These are phyloP conservation scores for Vitellaria paradoxa DNA, from an alignment of 179 eudicot genomes.

Conservation along the genomic window DNA sequence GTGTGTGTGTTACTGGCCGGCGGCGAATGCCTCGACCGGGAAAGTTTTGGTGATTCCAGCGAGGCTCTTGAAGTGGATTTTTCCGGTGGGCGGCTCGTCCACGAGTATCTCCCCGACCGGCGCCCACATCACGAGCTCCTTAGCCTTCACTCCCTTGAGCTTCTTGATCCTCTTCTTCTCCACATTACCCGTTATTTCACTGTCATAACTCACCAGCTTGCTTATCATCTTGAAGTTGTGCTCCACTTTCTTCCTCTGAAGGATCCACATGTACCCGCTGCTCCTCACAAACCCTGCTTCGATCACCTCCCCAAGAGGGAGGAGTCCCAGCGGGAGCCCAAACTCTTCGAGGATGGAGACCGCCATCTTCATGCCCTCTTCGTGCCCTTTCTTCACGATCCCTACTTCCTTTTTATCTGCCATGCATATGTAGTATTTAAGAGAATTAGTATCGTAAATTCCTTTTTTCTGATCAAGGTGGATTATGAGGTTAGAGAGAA, in stretches of 20 bases:
- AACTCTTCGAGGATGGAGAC: no score
- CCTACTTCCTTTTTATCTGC: no score
- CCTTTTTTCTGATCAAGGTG: no score
- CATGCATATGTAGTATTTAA: not conserved
- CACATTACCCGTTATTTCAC: not conserved
- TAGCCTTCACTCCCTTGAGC: not conserved
- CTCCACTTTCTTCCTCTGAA: not conserved
- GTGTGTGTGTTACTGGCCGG: not conserved
- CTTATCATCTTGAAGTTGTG: constrained; percentile 1
- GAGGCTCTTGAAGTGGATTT: not conserved
- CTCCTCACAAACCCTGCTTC: no score
- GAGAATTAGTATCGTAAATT: no score
- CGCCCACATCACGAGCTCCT: not conserved
- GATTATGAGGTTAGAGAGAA: no score
- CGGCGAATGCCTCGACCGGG: constrained; percentile 2
- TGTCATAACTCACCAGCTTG: not conserved
- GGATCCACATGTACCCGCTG: not conserved
- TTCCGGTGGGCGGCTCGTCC: not conserved
- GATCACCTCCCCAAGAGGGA: no score
- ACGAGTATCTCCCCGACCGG: not conserved
- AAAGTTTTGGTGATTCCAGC: not conserved
- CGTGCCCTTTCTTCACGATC: no score
- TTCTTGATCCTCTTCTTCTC: constrained; percentile 5
- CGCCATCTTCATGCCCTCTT: no score
- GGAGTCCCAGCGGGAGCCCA: no score